phyloP scores from a whole-genome alignment of 2,329 filamentous ascomycete genomes.

The Talaromyces atroroseus region DNA sequence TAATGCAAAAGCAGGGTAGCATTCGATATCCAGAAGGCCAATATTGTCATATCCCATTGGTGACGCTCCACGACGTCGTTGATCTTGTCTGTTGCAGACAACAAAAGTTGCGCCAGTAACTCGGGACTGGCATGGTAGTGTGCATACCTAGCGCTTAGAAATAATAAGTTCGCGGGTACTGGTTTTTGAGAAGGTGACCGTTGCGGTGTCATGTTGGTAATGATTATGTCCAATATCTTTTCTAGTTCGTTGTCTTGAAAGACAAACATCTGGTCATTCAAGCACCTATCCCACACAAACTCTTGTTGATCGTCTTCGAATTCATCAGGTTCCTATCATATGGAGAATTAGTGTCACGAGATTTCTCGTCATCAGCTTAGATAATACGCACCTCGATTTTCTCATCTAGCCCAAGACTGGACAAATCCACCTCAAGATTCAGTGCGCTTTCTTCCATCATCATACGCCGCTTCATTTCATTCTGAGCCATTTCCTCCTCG shows the following conservation, averaged over 20 bases:
- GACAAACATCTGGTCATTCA: slow-evolving; percentile 99
- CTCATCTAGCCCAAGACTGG: slow-evolving; percentile 92
- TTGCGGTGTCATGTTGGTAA: slow-evolving; percentile 97
- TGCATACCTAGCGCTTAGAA: slow-evolving; percentile 89
- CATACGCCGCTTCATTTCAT: slow-evolving; percentile 78
- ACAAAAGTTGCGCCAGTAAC: slow-evolving; percentile 71
- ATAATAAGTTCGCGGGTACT: slow-evolving; percentile 94
- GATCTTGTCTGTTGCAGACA: slow-evolving; percentile 89
- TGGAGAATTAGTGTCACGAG: neutral
- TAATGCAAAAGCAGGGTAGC: slow-evolving; percentile 93
- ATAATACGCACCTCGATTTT: slow-evolving; percentile 68
- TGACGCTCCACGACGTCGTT: slow-evolving; percentile 92
- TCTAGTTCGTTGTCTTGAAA: slow-evolving; percentile 94
- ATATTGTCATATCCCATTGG: slow-evolving; percentile 99
- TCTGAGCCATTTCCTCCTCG: slow-evolving; percentile 95
- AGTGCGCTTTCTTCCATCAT: slow-evolving; percentile 99
- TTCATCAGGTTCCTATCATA: slow-evolving; percentile 58
- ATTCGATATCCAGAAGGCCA: slow-evolving; percentile 98
- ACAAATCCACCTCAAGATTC: slow-evolving; percentile 92
- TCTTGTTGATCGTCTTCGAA: slow-evolving; percentile 85
- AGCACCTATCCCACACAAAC: slow-evolving; percentile 89
- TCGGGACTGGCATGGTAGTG: slow-evolving; percentile 92
- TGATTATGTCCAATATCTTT: slow-evolving; percentile 87
- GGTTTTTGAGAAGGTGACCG: slow-evolving; percentile 95
- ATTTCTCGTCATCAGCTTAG: neutral